These are phyloP conservation scores for Zopfochytrium polystomum DNA, from an alignment of 371 early-diverging fungal genomes.

Conservation along the genomic window DNA sequence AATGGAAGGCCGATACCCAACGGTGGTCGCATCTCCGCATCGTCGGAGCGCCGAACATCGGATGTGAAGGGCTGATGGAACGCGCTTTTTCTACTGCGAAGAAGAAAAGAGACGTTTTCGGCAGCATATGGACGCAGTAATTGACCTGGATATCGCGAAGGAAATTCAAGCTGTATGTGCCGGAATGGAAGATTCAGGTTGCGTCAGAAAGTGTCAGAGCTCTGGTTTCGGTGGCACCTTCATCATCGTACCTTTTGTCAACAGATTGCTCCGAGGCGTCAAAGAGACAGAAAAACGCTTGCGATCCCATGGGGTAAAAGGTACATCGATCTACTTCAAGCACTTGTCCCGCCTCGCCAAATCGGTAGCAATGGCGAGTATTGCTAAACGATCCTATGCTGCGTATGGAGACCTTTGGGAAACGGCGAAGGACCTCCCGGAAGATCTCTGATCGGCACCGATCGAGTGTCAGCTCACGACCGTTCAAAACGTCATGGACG, in stretches of 20 bases:
- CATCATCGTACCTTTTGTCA: conserved; percentile 3
- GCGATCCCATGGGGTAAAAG: conserved; percentile 8
- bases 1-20: no score
- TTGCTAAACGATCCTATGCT: conserved; percentile 8
- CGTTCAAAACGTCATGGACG: conserved; percentile 6
- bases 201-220: background rate
- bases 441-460: conserved; percentile 4
- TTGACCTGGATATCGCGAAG: conserved; percentile 1
- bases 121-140: conserved; percentile 16
- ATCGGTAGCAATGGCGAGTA: background rate
- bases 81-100: background rate
- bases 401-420: background rate
- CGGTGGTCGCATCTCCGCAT: no score
- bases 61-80: no score
- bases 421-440: background rate
- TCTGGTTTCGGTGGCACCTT: background rate
- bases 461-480: background rate
- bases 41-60: no score
- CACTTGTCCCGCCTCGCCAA: background rate
- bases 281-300: conserved; percentile 17
- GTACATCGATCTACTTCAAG: conserved; percentile 17
- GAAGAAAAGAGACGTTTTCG: conserved; percentile 15
- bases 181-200: background rate
- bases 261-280: conserved; percentile 9
- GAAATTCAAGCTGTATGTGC: conserved; percentile 11